These are phyloP conservation scores for Metschnikowia similis DNA, from an alignment of 805 yeast genomes.

Conservation along the genomic window DNA sequence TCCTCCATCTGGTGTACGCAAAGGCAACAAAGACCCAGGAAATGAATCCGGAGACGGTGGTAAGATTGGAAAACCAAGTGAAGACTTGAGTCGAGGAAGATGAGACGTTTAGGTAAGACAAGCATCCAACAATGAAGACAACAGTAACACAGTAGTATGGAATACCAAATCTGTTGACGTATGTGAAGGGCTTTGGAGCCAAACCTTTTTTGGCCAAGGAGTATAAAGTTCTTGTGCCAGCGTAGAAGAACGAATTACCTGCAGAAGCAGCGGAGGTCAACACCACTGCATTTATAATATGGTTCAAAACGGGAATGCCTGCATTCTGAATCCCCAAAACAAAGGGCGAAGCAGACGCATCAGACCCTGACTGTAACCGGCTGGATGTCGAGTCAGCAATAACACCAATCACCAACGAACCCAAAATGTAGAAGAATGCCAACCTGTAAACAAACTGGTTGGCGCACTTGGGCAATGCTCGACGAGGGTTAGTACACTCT, in stretches of 20 bases:
- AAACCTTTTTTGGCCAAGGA: slow-evolving; percentile 17
- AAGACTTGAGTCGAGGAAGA: slow-evolving; percentile 51
- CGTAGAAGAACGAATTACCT: slow-evolving; percentile 19
- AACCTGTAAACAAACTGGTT: slow-evolving; percentile 52
- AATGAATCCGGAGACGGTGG: slow-evolving; percentile 63
- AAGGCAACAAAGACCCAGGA: slow-evolving; percentile 55
- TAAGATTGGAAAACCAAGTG: slow-evolving; percentile 61
- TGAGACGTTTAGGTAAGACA: slow-evolving; percentile 54
- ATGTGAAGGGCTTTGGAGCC: slow-evolving; percentile 15
- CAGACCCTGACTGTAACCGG: slow-evolving; percentile 21
- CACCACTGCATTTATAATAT: slow-evolving; percentile 73
- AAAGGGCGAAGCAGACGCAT: slow-evolving; percentile 72
- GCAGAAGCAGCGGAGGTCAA: slow-evolving; percentile 55
- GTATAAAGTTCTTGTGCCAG: slow-evolving; percentile 17
- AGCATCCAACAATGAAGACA: slow-evolving; percentile 37
- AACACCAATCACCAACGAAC: slow-evolving; percentile 39
- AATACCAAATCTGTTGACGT: slow-evolving; percentile 41
- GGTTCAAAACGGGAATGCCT: slow-evolving; percentile 63
- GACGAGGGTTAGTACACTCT: slow-evolving; percentile 58
- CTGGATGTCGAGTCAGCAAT: slow-evolving; percentile 29
- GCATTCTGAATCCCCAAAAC: slow-evolving; percentile 76
- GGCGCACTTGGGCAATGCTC: slow-evolving; percentile 59
- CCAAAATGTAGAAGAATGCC: slow-evolving; percentile 37
- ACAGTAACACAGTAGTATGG: slow-evolving; percentile 32
- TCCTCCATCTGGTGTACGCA: slow-evolving; percentile 60